Base-by-base conservation (phyloP, 2,329 filamentous ascomycete species). In the Cercospora brassicicola region DNA sequence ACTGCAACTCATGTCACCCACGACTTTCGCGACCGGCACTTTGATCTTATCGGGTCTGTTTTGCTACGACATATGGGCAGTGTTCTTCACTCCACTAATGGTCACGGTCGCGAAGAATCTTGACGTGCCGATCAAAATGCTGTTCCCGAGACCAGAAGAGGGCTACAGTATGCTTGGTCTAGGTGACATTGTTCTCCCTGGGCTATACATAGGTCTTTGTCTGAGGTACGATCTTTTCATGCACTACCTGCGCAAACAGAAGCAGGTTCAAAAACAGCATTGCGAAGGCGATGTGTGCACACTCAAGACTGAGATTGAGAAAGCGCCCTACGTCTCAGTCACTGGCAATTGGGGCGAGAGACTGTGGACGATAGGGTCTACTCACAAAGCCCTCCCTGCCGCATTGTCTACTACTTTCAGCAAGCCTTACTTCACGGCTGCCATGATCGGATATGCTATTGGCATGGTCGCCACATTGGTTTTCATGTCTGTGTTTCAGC, bases 61-160 rank as follows among this genome's bases (percentile, higher is more conserved):
- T 82, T 88, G 96, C 76, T 99, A 99, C 76, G 94, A 99, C 77
- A 94, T 99, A 59, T 89, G 95, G 79, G 93, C 94, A 84, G 92
- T 95, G 5, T 95, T 95, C 77, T 95, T 91, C 77, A 94, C 91
- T 82, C 92, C 92, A 0, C 89, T 92, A 77, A 95, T 95, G 92
- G 84, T 94, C 6, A 92, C 91, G 0, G 92, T 99, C 8, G 95
- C 94, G 11, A 96, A 90, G 7, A 91, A 90, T 48, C 84, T 99
- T 28, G 94, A 99, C 73, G 91, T 94, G 0, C 95, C 94, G 0
- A 95, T 97, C 78, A 98, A 97, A 78, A 87, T 99, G 7, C 86
- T 95, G 4, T 96, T 97, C 70, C 89, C 91, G 1, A 85, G 86
- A n/a, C 89, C 90, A 6, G 78, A 83, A 2, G 77, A 80, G 36